These are phyloP conservation scores for Suhomyces coccinellae DNA, from an alignment of 1,139 yeast genomes.

Conservation along the genomic window DNA sequence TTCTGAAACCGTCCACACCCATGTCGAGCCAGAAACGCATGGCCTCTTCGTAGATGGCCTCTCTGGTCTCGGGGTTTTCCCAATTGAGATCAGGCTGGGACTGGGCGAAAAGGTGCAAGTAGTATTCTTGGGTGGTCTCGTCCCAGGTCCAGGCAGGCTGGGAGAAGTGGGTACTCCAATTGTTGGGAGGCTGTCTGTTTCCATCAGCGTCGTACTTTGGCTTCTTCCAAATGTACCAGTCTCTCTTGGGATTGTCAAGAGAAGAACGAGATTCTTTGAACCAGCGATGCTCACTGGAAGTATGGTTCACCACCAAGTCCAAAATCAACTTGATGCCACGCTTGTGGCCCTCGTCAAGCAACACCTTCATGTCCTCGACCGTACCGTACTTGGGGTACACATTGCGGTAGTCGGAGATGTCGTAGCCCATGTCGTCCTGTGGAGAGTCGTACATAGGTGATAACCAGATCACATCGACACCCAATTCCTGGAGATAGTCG, in stretches of 20 bases:
- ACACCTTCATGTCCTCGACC: constrained; percentile 49
- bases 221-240: constrained; percentile 62
- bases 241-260: constrained; percentile 53
- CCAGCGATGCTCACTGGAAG: constrained; percentile 58
- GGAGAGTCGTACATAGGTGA: constrained; percentile 62
- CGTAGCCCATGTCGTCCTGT: constrained; percentile 65
- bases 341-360: constrained; percentile 48
- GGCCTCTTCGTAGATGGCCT: constrained; percentile 52
- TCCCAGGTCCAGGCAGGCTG: constrained; percentile 61
- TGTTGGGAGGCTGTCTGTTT: constrained; percentile 54
- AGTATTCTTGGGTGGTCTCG: constrained; percentile 52
- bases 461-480: constrained; percentile 56
- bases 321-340: constrained; percentile 53
- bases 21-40: constrained; percentile 54
- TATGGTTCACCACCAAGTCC: constrained; percentile 61
- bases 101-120: constrained; percentile 51
- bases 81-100: constrained; percentile 62
- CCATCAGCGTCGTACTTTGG: constrained; percentile 49
- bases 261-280: constrained; percentile 56
- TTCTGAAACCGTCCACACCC: constrained; percentile 61
- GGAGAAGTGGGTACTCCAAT: constrained; percentile 54
- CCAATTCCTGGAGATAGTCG: constrained; percentile 53
- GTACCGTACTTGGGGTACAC: constrained; percentile 56
- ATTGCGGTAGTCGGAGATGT: constrained; percentile 53
- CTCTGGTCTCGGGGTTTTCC: constrained; percentile 54